These are phyloP conservation scores for Artemisia tridentata DNA, from an alignment of 129 eudicot species.

Conservation along the genomic window DNA sequence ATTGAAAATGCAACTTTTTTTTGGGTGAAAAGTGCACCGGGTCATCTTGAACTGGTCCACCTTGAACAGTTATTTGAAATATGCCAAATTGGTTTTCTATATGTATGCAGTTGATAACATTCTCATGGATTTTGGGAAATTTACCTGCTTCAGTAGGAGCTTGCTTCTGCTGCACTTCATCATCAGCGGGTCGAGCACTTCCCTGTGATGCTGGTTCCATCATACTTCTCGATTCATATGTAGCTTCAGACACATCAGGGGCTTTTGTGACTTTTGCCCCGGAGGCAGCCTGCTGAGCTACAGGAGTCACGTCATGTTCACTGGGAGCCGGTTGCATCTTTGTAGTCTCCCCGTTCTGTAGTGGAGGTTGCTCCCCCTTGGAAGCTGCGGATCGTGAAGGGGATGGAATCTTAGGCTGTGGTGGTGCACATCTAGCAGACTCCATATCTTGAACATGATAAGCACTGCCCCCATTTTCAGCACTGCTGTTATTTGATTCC, in stretches of 20 bases:
- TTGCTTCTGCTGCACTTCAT: slow-evolving; percentile 72
- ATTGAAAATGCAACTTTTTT: background rate
- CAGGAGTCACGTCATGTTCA: slow-evolving; percentile 31
- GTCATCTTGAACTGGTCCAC: no score
- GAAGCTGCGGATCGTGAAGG: slow-evolving; percentile 86
- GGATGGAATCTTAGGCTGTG: slow-evolving; percentile 64
- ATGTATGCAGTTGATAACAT: background rate
- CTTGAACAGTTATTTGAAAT: background rate
- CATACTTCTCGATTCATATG: slow-evolving; percentile 57
- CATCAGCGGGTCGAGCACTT: slow-evolving; percentile 63
- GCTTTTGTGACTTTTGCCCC: slow-evolving; percentile 44
- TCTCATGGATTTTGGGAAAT: background rate
- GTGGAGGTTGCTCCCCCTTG: slow-evolving; percentile 59
- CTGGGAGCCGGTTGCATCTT: slow-evolving; percentile 36
- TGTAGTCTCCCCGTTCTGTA: slow-evolving; percentile 46
- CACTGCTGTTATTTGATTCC: slow-evolving; percentile 84
- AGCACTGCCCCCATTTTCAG: slow-evolving; percentile 78
- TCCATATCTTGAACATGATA: slow-evolving; percentile 81
- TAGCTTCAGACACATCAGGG: slow-evolving; percentile 79
- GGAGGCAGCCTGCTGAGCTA: slow-evolving; percentile 33
- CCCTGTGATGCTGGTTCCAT: slow-evolving; percentile 82
- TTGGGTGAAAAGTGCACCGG: background rate
- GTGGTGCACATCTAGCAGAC: slow-evolving; percentile 64
- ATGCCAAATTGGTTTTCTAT: background rate
- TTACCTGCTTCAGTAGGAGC: slow-evolving; percentile 75